Evolutionary conservation across 257 asterid species (phyloP), one percentile per base, ranked within the genome.

Genomic region (Solanum bukasovii): DNA sequence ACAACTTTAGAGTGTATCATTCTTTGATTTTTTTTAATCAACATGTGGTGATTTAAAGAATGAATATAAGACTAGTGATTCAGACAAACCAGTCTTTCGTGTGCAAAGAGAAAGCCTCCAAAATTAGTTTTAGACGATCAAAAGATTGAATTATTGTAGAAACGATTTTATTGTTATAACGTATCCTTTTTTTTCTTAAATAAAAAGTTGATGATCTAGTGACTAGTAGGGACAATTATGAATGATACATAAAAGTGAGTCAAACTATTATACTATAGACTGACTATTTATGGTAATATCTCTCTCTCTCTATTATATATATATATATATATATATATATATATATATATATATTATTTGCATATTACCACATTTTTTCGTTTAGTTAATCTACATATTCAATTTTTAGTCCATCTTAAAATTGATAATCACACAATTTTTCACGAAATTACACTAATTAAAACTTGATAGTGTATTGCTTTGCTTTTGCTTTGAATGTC

Each of bases 81-180:
- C 33, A 10, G 71, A 11, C 0, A 63, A n/a, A 63, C 10, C 13
- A 63, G 0, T 63, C 6, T 61, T 9, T 0, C 0, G 0, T 21
- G 1, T 4, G 6, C 25, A 23, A 61, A 61, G 1, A 21, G 3
- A 23, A 18, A 23, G 1, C 0, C 3, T 4, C 0, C 3, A 63
- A 63, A 23, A 63, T 4, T n/a, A 63, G 2, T 63, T 63, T 8
- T 3, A 20, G 10, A 20, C 1, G 5, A 20, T n/a, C 3, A 63
- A 63, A 63, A 63, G 0, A 23, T 23, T 3, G 7, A 63, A 63
- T 9, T 5, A 63, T 7, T n/a, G 5, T 63, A 23, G 7, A n/a
- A 63, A 27, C 0, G 1, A 63, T 10, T 63, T 63, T 63, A 9
- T 63, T n/a, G 1, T 61, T 10, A 31, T 2, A 63, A 63, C 16